Base-by-base conservation (phyloP, 106 monocot genomes). In the Acorus gramineus region DNA sequence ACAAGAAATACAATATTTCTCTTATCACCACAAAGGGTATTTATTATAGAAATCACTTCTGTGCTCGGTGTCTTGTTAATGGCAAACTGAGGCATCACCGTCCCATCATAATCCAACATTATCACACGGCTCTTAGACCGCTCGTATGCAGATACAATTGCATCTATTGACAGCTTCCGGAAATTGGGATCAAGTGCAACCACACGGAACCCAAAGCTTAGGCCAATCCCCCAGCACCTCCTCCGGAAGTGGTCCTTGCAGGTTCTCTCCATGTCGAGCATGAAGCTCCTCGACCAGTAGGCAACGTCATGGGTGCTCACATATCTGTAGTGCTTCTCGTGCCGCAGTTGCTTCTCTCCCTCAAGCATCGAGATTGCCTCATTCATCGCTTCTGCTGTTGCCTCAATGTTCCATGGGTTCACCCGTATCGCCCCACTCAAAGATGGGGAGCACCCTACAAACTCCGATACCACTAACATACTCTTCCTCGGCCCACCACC, bases 281-380 rank as follows among this genome's bases (percentile, higher is more conserved):
- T 46, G 55, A 77, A 86, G 66, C 79, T 76, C 8, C 68, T 78
- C 0, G 82, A 61, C 86, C 86, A 86, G 42, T 79, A 82, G 3
- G 69, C 82, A 6, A 86, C 74, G 64, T 82, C 79, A 65, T 86
- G 86, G 6, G 69, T 66, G 46, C 76, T 82, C 5, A 86, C 75
- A 64, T 86, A 86, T 44, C 56, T 11, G 52, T 86, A 79, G 47
- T 86, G 86, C 73, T 82, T 86, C 73, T 86, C 82, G 49, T 86
- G 86, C n/a, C 76, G 65, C 50, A 86, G 45, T 14, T 78, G 76
- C 59, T 79, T 82, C 56, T 86, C 82, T 0, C 66, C 50, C 11
- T 75, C 78, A 3, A 48, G 10, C 60, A 78, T 65, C 2, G 52
- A 44, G 2, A 86, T 52, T 2, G 79, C 78, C 14, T 50, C 50